A percentile compares a stretch with the other conserved stretches of the same genome.
Conservation (phyloP, 768 basidiomycete species). For the Suillus fuscotomentosus region DNA sequence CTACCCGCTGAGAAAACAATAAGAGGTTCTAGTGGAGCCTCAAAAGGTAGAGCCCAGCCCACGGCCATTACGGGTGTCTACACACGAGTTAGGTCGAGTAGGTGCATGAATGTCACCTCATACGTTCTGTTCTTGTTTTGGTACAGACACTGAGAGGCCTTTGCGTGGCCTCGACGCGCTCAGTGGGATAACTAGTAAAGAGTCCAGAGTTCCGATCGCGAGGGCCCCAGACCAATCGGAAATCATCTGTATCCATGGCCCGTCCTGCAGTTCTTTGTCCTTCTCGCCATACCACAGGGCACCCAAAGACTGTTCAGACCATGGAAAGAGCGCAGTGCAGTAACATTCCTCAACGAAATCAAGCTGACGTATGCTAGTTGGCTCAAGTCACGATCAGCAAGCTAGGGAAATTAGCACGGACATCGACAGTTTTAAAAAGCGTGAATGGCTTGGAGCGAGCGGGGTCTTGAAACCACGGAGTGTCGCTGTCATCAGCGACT, state of each 20-base stretch:
- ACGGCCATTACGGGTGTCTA: conserved; percentile 25
- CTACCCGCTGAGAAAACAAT: conserved; percentile 54
- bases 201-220: conserved; percentile 40
- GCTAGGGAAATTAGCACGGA: conserved; percentile 30
- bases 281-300: conserved; percentile 36
- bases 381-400: conserved; percentile 12
- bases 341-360: conserved; percentile 34
- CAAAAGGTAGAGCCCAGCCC: conserved; percentile 57
- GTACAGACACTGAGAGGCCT: background rate
- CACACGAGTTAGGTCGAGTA: background rate
- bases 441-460: conserved; percentile 37
- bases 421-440: conserved; percentile 42
- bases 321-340: conserved; percentile 48
- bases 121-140: background rate
- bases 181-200: conserved; percentile 27
- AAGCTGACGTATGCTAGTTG: conserved; percentile 15
- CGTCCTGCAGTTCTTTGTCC: conserved; percentile 26
- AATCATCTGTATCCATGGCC: conserved; percentile 46
- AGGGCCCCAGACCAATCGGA: conserved; percentile 50
- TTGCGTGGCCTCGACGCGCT: conserved; percentile 9
- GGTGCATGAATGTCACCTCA: background rate
- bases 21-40: conserved; percentile 51
- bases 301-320: conserved; percentile 35
- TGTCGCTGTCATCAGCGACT: background rate
- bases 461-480: conserved; percentile 20